Base-by-base conservation (phyloP, 2,329 filamentous ascomycete species). In the Microdochium paspali region DNA sequence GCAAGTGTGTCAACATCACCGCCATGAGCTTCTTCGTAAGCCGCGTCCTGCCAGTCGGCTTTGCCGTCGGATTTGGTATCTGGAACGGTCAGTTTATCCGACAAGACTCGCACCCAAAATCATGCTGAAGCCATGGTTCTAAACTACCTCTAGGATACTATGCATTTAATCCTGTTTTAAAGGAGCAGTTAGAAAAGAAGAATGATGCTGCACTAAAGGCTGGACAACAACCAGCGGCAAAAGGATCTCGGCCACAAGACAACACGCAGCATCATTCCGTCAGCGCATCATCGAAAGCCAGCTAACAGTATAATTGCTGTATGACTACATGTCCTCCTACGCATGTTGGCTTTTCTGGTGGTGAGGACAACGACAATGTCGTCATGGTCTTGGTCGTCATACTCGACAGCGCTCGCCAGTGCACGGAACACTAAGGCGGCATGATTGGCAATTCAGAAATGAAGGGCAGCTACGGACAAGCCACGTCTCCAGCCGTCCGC, bases 41-140 rank as follows among this genome's bases (percentile, higher is more conserved):
- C 35, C 35, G 35, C 35, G 35, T 50, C n/a, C 15, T 60, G 32
- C 58, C 58, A n/a, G 32, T 61, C 7, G 50, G 56, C 30, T 35
- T 65, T n/a, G 63, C 63, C 6, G 46, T 64, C 20, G 49, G 56
- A 7, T 56, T 58, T 48, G 63, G 63, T 24, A 49, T 65, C 31
- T 55, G 32, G n/a, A 65, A 62, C 46, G 62, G 63, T 65, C 59
- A 20, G 51, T 18, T 39, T 35, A 4, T 45, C 21, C 24, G 31
- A 26, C 4, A 24, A 30, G 18, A 30, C 35, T 7, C 44, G 26
- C 20, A 46, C n/a, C n/a, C 3, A 25, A 44, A 7, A 21, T 21
- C 24, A 44, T 51, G 25, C 46, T 55, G 31, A 54, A 48, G n/a
- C n/a, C 53, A 20, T 46, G 28, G 40, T 10, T 35, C 23, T 46